These are phyloP conservation scores for Silene noctiflora DNA, from an alignment of 179 eudicot species.

Conservation along the genomic window DNA sequence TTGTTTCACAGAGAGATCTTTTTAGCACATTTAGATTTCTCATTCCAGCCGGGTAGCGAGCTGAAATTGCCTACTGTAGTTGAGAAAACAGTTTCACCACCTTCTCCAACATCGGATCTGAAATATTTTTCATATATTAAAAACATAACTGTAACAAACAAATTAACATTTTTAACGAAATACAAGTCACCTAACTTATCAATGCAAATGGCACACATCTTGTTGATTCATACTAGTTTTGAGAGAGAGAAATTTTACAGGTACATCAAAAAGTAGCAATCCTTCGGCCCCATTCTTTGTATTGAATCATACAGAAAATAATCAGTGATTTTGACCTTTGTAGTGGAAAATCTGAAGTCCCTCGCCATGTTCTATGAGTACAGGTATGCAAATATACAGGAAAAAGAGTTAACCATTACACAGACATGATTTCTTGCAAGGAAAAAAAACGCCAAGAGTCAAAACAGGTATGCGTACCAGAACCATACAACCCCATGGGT, in stretches of 20 bases:
- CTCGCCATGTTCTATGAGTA: slow-evolving; percentile 87
- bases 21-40: slow-evolving; percentile 75
- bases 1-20: slow-evolving; percentile 75
- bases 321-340: slow-evolving; percentile 92
- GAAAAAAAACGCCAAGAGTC: neutral
- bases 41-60: slow-evolving; percentile 73
- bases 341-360: slow-evolving; percentile 91
- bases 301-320: slow-evolving; percentile 71
- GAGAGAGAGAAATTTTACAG: slow-evolving; percentile 44
- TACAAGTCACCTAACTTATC: neutral
- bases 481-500: neutral
- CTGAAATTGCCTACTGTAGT: slow-evolving; percentile 64
- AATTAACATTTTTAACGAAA: neutral
- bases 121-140: slow-evolving; percentile 3
- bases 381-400: neutral
- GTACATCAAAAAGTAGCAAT: slow-evolving; percentile 88
- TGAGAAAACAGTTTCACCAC: slow-evolving; percentile 89
- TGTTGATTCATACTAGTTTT: neutral
- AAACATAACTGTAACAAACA: neutral
- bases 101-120: slow-evolving; percentile 97
- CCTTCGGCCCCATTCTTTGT: slow-evolving; percentile 87
- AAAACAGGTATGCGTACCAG: neutral
- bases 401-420: neutral
- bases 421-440: neutral
- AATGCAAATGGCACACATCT: neutral